phyloP scores from a whole-genome alignment of 2,329 filamentous ascomycete species.

The Aspergillus sp. region DNA sequence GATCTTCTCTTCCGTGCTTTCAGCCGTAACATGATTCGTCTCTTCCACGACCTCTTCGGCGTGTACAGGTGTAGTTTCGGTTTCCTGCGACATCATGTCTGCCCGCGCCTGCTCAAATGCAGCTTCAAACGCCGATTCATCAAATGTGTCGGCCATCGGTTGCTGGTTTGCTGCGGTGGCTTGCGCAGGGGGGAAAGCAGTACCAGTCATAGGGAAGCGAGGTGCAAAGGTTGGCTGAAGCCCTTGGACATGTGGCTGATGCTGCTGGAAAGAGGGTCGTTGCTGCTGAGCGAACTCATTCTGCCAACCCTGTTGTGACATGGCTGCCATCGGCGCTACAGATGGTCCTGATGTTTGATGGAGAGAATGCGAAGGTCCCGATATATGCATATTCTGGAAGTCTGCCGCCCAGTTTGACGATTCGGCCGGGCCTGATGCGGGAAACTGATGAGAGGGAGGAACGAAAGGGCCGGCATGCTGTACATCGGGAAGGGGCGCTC shows the following conservation, averaged over 20 bases:
- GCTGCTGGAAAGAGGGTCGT: slow-evolving; percentile 28
- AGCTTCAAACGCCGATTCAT: slow-evolving; percentile 49
- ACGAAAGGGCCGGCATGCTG: slow-evolving; percentile 37
- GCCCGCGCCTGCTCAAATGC: slow-evolving; percentile 46
- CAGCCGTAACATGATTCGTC: not conserved
- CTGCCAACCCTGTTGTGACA: slow-evolving; percentile 55
- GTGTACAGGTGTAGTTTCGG: slow-evolving; percentile 19
- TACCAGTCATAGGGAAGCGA: slow-evolving; percentile 27
- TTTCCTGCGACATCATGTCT: slow-evolving; percentile 36
- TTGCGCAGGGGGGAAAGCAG: slow-evolving; percentile 29
- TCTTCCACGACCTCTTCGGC: slow-evolving; percentile 17
- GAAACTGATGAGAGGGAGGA: slow-evolving; percentile 28
- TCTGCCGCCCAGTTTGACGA: slow-evolving; percentile 47
- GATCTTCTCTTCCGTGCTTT: slow-evolving; percentile 27
- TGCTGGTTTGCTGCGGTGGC: slow-evolving; percentile 23
- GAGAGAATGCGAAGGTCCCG: slow-evolving; percentile 44
- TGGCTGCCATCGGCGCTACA: slow-evolving; percentile 35
- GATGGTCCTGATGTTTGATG: slow-evolving; percentile 51
- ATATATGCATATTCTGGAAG: slow-evolving; percentile 49
- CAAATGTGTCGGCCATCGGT: slow-evolving; percentile 36
- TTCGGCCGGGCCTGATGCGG: slow-evolving; percentile 23
- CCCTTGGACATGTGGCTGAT: slow-evolving; percentile 21
- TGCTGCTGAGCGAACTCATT: slow-evolving; percentile 58
- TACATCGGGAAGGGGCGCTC: slow-evolving; percentile 38
- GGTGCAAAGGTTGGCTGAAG: slow-evolving; percentile 35